Percentiles rank a stretch among this genome's conserved stretches.
Evolutionary conservation across 2,329 filamentous ascomycete genomes (phyloP).

Genomic region (Penicillium fuscoglaucum): DNA sequence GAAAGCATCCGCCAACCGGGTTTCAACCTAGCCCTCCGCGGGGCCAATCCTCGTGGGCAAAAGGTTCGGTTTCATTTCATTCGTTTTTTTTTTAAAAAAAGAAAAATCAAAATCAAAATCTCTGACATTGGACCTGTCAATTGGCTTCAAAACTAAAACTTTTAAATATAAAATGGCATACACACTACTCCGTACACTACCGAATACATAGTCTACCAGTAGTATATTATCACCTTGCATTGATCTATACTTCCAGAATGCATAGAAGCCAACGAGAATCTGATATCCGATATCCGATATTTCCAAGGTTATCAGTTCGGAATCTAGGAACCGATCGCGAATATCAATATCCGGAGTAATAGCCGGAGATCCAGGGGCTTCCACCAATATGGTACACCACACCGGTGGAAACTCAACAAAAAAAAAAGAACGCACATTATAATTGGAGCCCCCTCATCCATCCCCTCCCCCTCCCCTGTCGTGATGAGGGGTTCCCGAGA

Average conservation of each 20-base stretch:
- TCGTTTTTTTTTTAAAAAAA: background rate
- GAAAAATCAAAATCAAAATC: background rate
- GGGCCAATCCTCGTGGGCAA: slow-evolving; percentile 1
- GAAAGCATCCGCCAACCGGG: background rate
- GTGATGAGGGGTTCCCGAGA: background rate
- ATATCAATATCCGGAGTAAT: slow-evolving; percentile 2
- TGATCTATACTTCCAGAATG: background rate
- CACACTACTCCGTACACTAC: background rate
- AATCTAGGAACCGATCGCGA: slow-evolving; percentile 2
- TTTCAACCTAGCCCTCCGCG: background rate
- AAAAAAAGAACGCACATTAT: background rate
- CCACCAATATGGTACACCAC: background rate
- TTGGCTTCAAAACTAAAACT: background rate
- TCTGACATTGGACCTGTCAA: background rate
- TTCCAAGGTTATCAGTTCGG: background rate
- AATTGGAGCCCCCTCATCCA: background rate
- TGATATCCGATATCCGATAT: background rate
- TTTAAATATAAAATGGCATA: background rate
- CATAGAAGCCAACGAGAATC: background rate
- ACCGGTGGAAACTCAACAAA: background rate
- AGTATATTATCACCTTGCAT: background rate
- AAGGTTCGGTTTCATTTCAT: background rate
- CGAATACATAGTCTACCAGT: background rate
- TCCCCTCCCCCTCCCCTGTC: too few species aligned
- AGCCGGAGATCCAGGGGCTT: background rate